Percentiles rank a stretch among this genome's conserved stretches.
phyloP scores from a whole-genome alignment of 305 asterid species.

The Fraxinus angustifolia region DNA sequence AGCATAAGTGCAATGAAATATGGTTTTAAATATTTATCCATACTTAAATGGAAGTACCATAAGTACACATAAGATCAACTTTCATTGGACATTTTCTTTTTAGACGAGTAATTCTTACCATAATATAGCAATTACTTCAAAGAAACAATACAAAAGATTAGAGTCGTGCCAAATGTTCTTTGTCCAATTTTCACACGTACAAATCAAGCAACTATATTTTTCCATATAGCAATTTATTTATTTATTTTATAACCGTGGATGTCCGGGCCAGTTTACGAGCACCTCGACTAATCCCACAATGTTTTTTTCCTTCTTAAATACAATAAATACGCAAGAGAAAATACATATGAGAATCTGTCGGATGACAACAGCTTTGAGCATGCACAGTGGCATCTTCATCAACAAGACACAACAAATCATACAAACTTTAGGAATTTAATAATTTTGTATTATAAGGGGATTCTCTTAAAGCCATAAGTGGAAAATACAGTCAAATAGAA shows the following conservation, averaged over 20 bases:
- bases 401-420: not conserved
- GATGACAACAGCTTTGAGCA: not conserved
- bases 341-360: not conserved
- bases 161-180: not conserved
- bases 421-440: not conserved
- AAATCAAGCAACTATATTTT: not conserved
- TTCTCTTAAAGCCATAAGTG: not conserved
- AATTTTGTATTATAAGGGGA: not conserved
- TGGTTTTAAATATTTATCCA: not conserved
- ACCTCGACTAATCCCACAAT: not conserved
- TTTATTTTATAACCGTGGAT: too few relatives aligned
- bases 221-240: not conserved
- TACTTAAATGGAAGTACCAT: not conserved
- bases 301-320: not conserved
- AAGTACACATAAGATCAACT: not conserved
- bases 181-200: not conserved
- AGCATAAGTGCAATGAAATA: not conserved
- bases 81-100: not conserved
- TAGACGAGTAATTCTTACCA: not conserved
- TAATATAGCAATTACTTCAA: not conserved
- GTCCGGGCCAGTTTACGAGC: too few relatives aligned
- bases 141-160: not conserved
- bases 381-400: not conserved
- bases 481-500: not conserved
- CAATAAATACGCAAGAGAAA: not conserved